Percentiles rank a stretch among this genome's conserved stretches.
Conservation (phyloP, 306 rosid species). For the Rosa rugosa region DNA sequence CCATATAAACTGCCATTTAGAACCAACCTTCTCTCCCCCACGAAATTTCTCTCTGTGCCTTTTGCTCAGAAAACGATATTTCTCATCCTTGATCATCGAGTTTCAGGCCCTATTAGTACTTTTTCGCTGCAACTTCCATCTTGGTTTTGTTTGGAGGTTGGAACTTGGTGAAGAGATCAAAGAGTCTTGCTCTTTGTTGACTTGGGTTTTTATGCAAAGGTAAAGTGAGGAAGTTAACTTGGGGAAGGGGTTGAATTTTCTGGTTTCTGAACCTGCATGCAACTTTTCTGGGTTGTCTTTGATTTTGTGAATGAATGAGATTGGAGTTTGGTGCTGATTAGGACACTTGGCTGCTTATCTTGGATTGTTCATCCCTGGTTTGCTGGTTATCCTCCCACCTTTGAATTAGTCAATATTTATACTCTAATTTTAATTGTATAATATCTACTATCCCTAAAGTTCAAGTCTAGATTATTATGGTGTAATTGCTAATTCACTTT, state of each 20-base stretch:
- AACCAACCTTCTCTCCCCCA: background rate
- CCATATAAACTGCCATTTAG: constrained; percentile 1
- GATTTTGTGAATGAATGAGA: background rate
- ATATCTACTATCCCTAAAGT: background rate
- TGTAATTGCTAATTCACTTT: background rate
- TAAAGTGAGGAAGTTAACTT: background rate
- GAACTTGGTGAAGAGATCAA: constrained; percentile 1
- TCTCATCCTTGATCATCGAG: constrained; percentile 5
- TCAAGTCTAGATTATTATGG: background rate
- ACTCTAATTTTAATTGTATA: background rate
- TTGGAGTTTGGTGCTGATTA: background rate
- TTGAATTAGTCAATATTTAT: background rate
- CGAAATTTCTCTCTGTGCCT: constrained; percentile 14
- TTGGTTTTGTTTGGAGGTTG: constrained; percentile 13
- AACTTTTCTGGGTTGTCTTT: background rate
- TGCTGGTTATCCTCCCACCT: background rate
- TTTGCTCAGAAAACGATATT: constrained; percentile 1
- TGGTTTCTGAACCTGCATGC: constrained; percentile 1
- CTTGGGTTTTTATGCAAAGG: constrained; percentile 2
- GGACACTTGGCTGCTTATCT: background rate
- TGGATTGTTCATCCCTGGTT: background rate
- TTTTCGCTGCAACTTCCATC: constrained; percentile 3
- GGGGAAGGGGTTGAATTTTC: background rate
- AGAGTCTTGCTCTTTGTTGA: background rate
- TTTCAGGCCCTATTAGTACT: background rate